Base-by-base conservation (phyloP, 768 basidiomycete genomes). In the Boletus pseudopeckii region DNA sequence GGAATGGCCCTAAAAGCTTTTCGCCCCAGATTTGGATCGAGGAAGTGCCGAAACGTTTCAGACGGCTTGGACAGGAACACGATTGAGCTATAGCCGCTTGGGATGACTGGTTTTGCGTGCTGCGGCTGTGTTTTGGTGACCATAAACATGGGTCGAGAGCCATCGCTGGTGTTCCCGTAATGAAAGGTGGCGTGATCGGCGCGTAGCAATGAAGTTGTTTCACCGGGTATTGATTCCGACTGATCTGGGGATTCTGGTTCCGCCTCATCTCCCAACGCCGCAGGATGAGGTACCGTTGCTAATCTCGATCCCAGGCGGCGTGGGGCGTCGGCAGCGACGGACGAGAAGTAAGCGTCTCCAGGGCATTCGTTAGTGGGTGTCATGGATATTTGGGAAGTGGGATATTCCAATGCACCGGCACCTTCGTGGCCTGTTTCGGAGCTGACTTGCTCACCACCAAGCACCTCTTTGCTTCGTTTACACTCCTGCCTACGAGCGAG, bases 1-100 rank as follows among this genome's bases (percentile, higher is more conserved):
- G 95, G 94, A n/a, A 95, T 61, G 0, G 84, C 77, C 45, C 65
- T 71, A 5, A 80, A 55, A 0, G 46, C 61, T 15, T 55, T 61
- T 42, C 41, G 45, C 28, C 55, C 58, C 1, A 68, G 14, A 54
- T 66, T 57, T 30, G 64, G 55, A 46, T 48, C 58, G 18, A 63
- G 48, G n/a, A 55, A 5, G 7, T 28, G 40, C 11, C 46, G 47
- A 20, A 63, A 40, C 1, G 53, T 50, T 41, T 52, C 50, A 20
- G 48, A 57, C 1, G 60, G 38, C 37, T 53, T 56, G 10, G 43
- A 36, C 10, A 52, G 50, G 45, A 30, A 48, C 41, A 11, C 14
- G 9, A 47, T 55, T 15, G 64, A 42, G 3, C 61, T 63, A 53
- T 68, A 53, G 14, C 40, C 32, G 22, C 10, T 28, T 15, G 51